Percentiles rank a stretch among this genome's conserved stretches.
phyloP scores from a whole-genome alignment of 441 rosid species.

The Omphalea diandra region DNA sequence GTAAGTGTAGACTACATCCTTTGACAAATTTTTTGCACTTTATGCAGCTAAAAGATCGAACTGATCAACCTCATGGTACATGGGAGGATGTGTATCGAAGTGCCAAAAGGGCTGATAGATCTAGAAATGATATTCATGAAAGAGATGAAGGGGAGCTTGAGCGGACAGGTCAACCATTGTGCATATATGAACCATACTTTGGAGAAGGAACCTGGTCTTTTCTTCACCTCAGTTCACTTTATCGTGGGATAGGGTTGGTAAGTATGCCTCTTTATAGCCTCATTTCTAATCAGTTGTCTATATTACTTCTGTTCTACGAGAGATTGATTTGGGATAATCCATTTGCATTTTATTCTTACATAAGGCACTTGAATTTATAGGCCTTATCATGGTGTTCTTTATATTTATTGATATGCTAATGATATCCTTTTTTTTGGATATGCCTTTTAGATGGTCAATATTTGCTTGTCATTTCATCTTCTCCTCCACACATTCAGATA shows the following conservation, averaged over 20 bases:
- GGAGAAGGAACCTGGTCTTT: conserved; percentile 98
- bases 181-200: conserved; percentile 89
- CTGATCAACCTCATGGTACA: conserved; percentile 70
- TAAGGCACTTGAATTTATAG: background rate
- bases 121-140: conserved; percentile 83
- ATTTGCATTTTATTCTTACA: conserved; percentile 2
- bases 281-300: background rate
- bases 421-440: background rate
- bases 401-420: background rate
- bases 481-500: background rate
- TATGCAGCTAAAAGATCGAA: conserved; percentile 77
- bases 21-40: conserved; percentile 21
- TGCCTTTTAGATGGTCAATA: background rate
- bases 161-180: conserved; percentile 87
- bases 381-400: background rate
- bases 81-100: conserved; percentile 96
- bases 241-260: conserved; percentile 93
- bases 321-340: conserved; percentile 6
- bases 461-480: background rate
- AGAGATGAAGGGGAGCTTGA: conserved; percentile 91
- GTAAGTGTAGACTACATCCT: conserved; percentile 6
- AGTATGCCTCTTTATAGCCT: conserved; percentile 29
- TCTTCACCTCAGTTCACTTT: conserved; percentile 73
- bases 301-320: background rate
- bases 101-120: conserved; percentile 79